A percentile compares a stretch with the other conserved stretches of the same genome.
Evolutionary conservation across 1,284 basidiomycete genomes (phyloP).

Genomic region (Tremellales sp.): DNA sequence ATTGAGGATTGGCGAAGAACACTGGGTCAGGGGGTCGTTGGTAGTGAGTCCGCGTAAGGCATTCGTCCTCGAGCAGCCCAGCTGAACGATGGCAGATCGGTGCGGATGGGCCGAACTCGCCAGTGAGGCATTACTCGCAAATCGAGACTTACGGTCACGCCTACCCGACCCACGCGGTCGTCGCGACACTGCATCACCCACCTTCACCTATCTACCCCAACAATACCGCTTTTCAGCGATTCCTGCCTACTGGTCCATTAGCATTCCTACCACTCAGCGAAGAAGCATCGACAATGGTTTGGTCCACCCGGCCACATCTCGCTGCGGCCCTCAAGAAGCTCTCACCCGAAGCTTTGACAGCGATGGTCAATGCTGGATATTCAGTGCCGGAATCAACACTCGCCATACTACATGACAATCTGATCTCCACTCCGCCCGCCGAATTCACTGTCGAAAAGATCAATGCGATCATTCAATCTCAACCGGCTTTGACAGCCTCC

Average conservation of each 20-base stretch:
- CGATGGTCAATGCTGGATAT: slow-evolving; percentile 88
- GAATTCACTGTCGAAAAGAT: slow-evolving; percentile 21
- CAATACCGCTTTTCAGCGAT: slow-evolving; percentile 87
- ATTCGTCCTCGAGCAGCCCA: neutral
- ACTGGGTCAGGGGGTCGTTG: slow-evolving; percentile 43
- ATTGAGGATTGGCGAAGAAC: slow-evolving; percentile 31
- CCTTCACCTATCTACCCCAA: slow-evolving; percentile 57
- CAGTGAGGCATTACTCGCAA: slow-evolving; percentile 79
- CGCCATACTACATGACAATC: slow-evolving; percentile 59
- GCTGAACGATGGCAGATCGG: slow-evolving; percentile 63
- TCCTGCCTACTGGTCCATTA: slow-evolving; percentile 91
- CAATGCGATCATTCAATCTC: slow-evolving; percentile 39
- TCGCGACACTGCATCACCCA: slow-evolving; percentile 76
- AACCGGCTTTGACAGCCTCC: slow-evolving; percentile 42
- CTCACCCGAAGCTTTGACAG: slow-evolving; percentile 62
- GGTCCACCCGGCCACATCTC: slow-evolving; percentile 81
- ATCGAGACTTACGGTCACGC: slow-evolving; percentile 89
- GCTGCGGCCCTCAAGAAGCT: slow-evolving; percentile 69
- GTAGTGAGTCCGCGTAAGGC: slow-evolving; percentile 31
- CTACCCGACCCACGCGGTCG: slow-evolving; percentile 85
- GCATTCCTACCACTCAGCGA: slow-evolving; percentile 82
- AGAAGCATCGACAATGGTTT: slow-evolving; percentile 81
- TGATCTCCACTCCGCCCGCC: slow-evolving; percentile 53
- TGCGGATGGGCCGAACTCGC: slow-evolving; percentile 92
- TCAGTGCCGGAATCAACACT: slow-evolving; percentile 75